Conservation (phyloP, 495 filamentous ascomycete genomes). For the Penicillium macrosclerotiorum region DNA sequence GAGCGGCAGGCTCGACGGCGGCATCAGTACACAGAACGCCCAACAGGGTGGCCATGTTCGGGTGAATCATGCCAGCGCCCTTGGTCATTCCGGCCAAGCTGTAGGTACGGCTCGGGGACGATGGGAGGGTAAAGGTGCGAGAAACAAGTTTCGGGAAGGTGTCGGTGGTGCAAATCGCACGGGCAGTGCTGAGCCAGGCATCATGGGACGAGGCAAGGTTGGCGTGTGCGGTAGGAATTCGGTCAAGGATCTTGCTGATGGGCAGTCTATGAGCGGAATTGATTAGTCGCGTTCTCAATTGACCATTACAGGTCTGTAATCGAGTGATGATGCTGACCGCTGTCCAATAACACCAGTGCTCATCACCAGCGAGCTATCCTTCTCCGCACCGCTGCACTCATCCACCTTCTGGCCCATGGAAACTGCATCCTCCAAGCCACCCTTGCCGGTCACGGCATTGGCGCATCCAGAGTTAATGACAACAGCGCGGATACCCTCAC, state of each 20-base stretch:
- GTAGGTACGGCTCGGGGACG: slow-evolving; percentile 69
- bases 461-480: slow-evolving; percentile 96
- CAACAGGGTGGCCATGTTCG: slow-evolving; percentile 97
- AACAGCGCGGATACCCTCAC: slow-evolving; percentile 72
- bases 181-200: slow-evolving; percentile 82
- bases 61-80: slow-evolving; percentile 98
- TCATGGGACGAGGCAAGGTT: slow-evolving; percentile 71
- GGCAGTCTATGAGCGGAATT: too few species aligned
- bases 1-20: slow-evolving; percentile 65
- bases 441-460: slow-evolving; percentile 94
- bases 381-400: slow-evolving; percentile 58
- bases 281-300: too few species aligned
- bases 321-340: slow-evolving; percentile 48
- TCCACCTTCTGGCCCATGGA: slow-evolving; percentile 81
- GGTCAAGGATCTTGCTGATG: slow-evolving; percentile 82
- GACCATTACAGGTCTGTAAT: too few species aligned
- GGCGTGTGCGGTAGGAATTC: slow-evolving; percentile 72
- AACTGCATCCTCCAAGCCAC: slow-evolving; percentile 83
- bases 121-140: slow-evolving; percentile 78
- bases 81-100: slow-evolving; percentile 94
- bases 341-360: slow-evolving; percentile 98
- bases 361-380: slow-evolving; percentile 83
- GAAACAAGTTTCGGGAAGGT: slow-evolving; percentile 97
- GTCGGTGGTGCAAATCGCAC: slow-evolving; percentile 97
- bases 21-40: slow-evolving; percentile 94